Evolutionary conservation across 768 basidiomycete species (phyloP).

Genomic region (Suillus americanus): DNA sequence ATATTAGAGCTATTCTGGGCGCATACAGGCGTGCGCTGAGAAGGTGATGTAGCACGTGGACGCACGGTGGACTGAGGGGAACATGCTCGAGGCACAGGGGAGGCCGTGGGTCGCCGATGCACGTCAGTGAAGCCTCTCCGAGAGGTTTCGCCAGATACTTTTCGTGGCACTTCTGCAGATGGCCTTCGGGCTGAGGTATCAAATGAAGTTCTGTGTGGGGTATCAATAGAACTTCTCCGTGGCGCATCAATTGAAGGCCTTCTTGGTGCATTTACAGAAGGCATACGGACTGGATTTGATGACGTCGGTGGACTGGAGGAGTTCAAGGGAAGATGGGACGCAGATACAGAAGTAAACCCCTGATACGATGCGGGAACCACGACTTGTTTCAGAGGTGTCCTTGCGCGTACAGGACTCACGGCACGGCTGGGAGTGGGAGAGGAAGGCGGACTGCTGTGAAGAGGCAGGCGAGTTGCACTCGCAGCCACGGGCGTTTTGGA

Average conservation of each 20-base stretch:
- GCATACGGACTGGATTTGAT: slow-evolving; percentile 27
- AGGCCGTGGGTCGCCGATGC: slow-evolving; percentile 23
- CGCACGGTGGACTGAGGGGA: slow-evolving; percentile 45
- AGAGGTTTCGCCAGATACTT: slow-evolving; percentile 27
- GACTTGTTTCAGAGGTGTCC: slow-evolving; percentile 40
- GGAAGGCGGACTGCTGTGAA: slow-evolving; percentile 33
- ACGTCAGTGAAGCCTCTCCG: slow-evolving; percentile 22
- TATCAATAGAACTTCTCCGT: slow-evolving; percentile 29
- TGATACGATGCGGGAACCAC: slow-evolving; percentile 41
- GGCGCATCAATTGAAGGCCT: slow-evolving; percentile 25
- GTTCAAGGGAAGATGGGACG: slow-evolving; percentile 49
- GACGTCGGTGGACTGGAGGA: slow-evolving; percentile 25
- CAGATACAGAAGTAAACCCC: slow-evolving; percentile 47
- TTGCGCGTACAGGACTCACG: slow-evolving; percentile 43
- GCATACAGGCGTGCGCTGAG: slow-evolving; percentile 41
- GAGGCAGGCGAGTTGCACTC: slow-evolving; percentile 43
- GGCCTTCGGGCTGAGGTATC: slow-evolving; percentile 35
- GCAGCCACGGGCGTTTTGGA: slow-evolving; percentile 37
- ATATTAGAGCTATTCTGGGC: slow-evolving; percentile 56
- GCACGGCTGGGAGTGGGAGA: slow-evolving; percentile 40
- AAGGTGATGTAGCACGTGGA: slow-evolving; percentile 46
- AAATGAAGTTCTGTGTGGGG: slow-evolving; percentile 31
- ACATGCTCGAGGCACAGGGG: slow-evolving; percentile 38
- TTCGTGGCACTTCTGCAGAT: slow-evolving; percentile 38
- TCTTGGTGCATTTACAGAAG: slow-evolving; percentile 27